Percentiles rank a stretch among this genome's conserved stretches.
phyloP scores from a whole-genome alignment of 441 rosid genomes.

The Codiaeum variegatum region DNA sequence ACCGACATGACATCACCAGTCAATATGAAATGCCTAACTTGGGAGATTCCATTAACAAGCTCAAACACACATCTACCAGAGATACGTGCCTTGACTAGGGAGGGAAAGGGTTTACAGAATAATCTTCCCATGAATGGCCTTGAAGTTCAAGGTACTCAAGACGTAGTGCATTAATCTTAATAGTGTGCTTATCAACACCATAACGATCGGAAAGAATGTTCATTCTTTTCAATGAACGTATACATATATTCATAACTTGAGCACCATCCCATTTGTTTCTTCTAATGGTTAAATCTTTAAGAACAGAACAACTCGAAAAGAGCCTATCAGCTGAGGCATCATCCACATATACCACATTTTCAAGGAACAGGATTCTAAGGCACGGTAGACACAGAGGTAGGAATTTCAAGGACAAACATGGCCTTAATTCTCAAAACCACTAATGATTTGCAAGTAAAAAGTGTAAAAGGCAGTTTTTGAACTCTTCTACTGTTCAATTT shows the following conservation, averaged over 20 bases:
- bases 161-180: neutral
- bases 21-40: neutral
- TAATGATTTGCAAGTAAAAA: neutral
- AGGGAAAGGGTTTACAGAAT: constrained; percentile 3
- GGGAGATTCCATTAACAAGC: constrained; percentile 8
- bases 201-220: neutral
- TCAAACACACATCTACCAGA: neutral
- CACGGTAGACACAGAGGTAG: constrained; percentile 9
- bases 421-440: neutral
- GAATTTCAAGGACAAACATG: neutral
- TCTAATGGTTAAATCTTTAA: neutral
- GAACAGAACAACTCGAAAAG: constrained; percentile 8
- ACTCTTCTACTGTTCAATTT: too few species aligned
- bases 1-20: neutral
- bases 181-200: neutral
- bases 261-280: neutral
- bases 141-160: constrained; percentile 5
- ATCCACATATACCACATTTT: neutral
- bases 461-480: constrained; percentile 1
- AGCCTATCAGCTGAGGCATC: constrained; percentile 5
- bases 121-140: neutral
- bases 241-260: neutral
- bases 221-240: neutral
- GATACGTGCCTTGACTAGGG: neutral
- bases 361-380: neutral